phyloP scores from a whole-genome alignment of 2,329 filamentous ascomycete species.

The Dothideomycetidae sp. region DNA sequence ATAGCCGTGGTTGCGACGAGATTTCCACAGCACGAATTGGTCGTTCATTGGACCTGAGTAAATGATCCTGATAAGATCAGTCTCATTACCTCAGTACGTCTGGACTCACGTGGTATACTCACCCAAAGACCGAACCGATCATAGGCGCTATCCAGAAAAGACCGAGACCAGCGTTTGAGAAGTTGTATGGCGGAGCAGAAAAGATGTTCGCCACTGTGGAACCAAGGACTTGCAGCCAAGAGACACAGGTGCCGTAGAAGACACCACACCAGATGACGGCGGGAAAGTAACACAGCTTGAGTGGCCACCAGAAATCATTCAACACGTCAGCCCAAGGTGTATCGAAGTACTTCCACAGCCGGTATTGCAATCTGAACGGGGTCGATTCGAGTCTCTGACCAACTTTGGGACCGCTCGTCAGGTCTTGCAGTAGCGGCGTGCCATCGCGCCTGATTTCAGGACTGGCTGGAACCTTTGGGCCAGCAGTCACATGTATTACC shows the following conservation, averaged over 20 bases:
- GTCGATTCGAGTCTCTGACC: conserved; percentile 9
- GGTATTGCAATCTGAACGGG: conserved; percentile 8
- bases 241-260: conserved; percentile 12
- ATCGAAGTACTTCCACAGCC: conserved; percentile 9
- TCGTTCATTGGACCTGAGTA: conserved; percentile 13
- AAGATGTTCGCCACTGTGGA: conserved; percentile 10
- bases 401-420: conserved; percentile 5
- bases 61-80: conserved; percentile 5
- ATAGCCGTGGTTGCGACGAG: conserved; percentile 15
- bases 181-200: conserved; percentile 8
- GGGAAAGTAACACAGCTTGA: conserved; percentile 6
- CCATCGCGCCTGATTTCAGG: no score
- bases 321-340: conserved; percentile 6
- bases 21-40: conserved; percentile 13
- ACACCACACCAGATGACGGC: conserved; percentile 12
- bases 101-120: neutral
- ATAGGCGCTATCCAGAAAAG: conserved; percentile 7
- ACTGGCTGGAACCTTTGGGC: no score
- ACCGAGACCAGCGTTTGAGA: conserved; percentile 8
- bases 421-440: no score
- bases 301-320: conserved; percentile 10
- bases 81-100: no score
- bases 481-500: no score
- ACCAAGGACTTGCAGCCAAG: conserved; percentile 10
- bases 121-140: conserved; percentile 13